Percentiles rank a stretch among this genome's conserved stretches.
phyloP scores from a whole-genome alignment of 1,284 basidiomycete genomes.

The Cryptococcus sp. region DNA sequence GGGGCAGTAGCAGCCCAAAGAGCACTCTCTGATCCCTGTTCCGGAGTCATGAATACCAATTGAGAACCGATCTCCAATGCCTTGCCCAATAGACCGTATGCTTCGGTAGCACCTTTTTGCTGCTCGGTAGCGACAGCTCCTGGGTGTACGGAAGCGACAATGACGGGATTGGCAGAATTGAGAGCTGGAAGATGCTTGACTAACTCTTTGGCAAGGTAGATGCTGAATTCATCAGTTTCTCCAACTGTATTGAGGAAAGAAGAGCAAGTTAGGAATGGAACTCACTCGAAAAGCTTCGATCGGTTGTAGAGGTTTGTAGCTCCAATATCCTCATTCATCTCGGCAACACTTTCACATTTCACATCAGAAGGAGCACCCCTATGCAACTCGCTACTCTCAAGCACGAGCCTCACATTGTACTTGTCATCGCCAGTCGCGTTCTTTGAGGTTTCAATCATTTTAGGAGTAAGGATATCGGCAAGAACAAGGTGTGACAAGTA shows the following conservation, averaged over 20 bases:
- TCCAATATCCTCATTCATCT: slow-evolving; percentile 30
- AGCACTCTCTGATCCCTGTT: slow-evolving; percentile 38
- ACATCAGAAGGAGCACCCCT: slow-evolving; percentile 27
- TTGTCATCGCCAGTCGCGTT: slow-evolving; percentile 20
- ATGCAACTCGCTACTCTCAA: slow-evolving; percentile 37
- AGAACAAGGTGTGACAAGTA: slow-evolving; percentile 35
- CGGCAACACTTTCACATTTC: slow-evolving; percentile 35
- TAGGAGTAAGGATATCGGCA: slow-evolving; percentile 28
- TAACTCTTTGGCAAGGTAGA: slow-evolving; percentile 38
- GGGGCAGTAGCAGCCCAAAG: slow-evolving; percentile 33
- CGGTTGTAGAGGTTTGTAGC: slow-evolving; percentile 26
- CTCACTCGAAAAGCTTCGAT: slow-evolving; percentile 37
- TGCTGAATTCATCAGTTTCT: slow-evolving; percentile 12
- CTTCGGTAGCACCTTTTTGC: slow-evolving; percentile 34
- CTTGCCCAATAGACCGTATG: slow-evolving; percentile 33
- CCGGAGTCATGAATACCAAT: slow-evolving; percentile 37
- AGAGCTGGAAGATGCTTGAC: slow-evolving; percentile 24
- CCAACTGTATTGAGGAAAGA: background rate
- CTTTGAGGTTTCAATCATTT: slow-evolving; percentile 32
- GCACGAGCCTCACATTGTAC: slow-evolving; percentile 32
- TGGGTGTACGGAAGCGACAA: slow-evolving; percentile 37
- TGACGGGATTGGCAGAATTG: slow-evolving; percentile 23
- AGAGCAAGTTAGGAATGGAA: slow-evolving; percentile 5
- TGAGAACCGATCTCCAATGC: slow-evolving; percentile 25
- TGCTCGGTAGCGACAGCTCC: slow-evolving; percentile 42